Evolutionary conservation across 2,329 filamentous ascomycete genomes (phyloP), one percentile per base, ranked within the genome.

Genomic region (Dothideomycetes sp.): DNA sequence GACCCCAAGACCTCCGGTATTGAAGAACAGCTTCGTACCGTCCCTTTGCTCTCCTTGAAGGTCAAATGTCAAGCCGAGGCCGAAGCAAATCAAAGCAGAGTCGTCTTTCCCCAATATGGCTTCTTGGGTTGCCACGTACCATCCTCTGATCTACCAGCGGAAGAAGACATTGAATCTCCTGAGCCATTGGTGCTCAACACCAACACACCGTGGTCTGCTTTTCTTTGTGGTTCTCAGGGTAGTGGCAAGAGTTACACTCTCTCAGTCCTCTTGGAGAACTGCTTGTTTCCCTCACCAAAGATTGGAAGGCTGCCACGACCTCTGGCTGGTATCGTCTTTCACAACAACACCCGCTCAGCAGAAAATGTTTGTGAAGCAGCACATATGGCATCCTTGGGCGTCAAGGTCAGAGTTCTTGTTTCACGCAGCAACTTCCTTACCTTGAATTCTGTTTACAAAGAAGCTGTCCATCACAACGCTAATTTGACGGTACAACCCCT

Each of bases 151-250:
- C 19, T 7, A 28, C n/a, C 34, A 39, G 48, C 45, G 12, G 33
- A 47, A 3, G 13, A 47, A 15, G 20, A 37, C 3, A 17, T 13
- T 1, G 47, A 50, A 23, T 9, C 16, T 8, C 22, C 40, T 1
- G 51, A 59, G 37, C 54, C 55, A 0, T 47, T 74, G 1, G 64
- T 70, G 18, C 51, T 71, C 13, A 79, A 79, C 47, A 68, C 69
- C 1, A 68, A 74, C 18, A 62, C 66, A 0, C 76, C 76, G 0
- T 74, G 67, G 47, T 78, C 74, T 0, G 62, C 68, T 0, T 80
- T 80, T 52, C 73, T 81, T 15, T 81, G 77, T 45, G 77, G 77
- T 1, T 71, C 71, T 1, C 76, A 80, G 49, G 77, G 76, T 0
- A 72, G 69, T 29, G 77, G 77, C 0, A 80, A 80, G 50, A 74